Base-by-base conservation (phyloP, 2,329 filamentous ascomycete genomes). In the Ascochyta viciae-villosae region DNA sequence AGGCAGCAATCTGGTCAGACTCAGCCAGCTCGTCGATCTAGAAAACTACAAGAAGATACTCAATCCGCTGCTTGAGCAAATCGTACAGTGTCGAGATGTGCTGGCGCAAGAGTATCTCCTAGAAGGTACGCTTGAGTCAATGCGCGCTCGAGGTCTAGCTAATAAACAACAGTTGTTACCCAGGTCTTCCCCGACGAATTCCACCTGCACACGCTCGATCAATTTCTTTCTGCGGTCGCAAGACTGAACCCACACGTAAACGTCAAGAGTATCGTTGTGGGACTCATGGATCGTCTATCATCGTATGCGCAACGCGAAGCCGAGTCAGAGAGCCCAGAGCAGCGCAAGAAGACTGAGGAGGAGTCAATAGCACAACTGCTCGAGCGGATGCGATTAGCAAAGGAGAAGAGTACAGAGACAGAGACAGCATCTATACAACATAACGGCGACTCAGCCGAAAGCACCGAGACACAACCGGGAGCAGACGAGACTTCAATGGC, bases 141-240 rank as follows among this genome's bases (percentile, higher is more conserved):
- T 6, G 10, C 22, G 38, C 23, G 19, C 33, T 7, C 7, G 6
- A 24, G 26, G 41, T n/a, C 15, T 27, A 40, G 57, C 68, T 74
- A 65, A 76, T 53, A 64, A 63, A n/a, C 34, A 46, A 34, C 60
- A 86, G 95, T 99, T 61, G 96, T 99, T 64, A 99, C 94, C 5
- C 96, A 99, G 77, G 95, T 98, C 48, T 99, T 99, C 80, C 95
- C 95, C 0, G 95, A 99, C 77, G 95, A 99, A 73, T 99, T 94
- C 75, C 96, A 99, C 77, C 86, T 99, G 22, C 93, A 99, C 74
- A 99, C 95, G 0, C 85, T 99, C 29, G 95, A 98, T 72, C 90
- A 97, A 73, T 91, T 99, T 74, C 86, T 99, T 31, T 95, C 90
- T 8, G 95, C 95, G 6, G 96, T 96, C 31, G 92, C 94, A 13